phyloP scores from a whole-genome alignment of 2,329 filamentous ascomycete species.

The Corynespora cassiicola region DNA sequence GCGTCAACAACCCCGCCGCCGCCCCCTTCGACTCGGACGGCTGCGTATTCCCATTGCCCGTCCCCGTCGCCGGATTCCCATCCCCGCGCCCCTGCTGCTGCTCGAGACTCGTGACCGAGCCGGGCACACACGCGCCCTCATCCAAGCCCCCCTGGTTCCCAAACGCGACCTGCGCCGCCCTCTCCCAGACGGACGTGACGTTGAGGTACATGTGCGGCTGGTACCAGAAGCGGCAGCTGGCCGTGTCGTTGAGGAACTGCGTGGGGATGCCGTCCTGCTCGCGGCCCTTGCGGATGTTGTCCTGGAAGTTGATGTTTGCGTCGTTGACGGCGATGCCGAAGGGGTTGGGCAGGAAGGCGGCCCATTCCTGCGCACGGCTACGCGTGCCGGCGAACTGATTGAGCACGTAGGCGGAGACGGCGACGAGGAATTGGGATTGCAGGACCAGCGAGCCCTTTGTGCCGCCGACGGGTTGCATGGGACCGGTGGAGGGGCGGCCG shows the following conservation, averaged over 20 bases:
- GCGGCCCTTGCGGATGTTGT: slow-evolving; percentile 43
- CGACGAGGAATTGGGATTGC: slow-evolving; percentile 27
- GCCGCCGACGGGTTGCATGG: slow-evolving; percentile 53
- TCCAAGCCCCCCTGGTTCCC: slow-evolving; percentile 34
- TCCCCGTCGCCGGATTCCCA: slow-evolving; percentile 21
- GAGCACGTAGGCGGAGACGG: slow-evolving; percentile 24
- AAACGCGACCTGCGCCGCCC: slow-evolving; percentile 36
- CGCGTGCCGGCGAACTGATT: slow-evolving; percentile 20
- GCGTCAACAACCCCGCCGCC: slow-evolving; percentile 8
- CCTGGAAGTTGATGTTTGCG: slow-evolving; percentile 46
- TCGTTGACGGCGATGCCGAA: slow-evolving; percentile 28
- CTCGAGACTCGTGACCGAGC: slow-evolving; percentile 33
- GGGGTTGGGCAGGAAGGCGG: slow-evolving; percentile 24
- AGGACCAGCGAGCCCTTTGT: slow-evolving; percentile 52
- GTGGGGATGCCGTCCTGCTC: slow-evolving; percentile 51
- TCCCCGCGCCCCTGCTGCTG: slow-evolving; percentile 33
- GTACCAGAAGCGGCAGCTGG: slow-evolving; percentile 68
- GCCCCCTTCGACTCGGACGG: slow-evolving; percentile 14
- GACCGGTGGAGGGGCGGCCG: slow-evolving; percentile 47
- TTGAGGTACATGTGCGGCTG: slow-evolving; percentile 61
- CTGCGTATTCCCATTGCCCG: slow-evolving; percentile 5
- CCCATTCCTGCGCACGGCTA: slow-evolving; percentile 25
- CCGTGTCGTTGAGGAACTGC: slow-evolving; percentile 67
- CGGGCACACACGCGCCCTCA: slow-evolving; percentile 32
- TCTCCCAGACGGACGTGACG: slow-evolving; percentile 60